A percentile compares a stretch with the other conserved stretches of the same genome.
Conservation (phyloP, 2,329 filamentous ascomycete genomes). For the Aureobasidium sp. region DNA sequence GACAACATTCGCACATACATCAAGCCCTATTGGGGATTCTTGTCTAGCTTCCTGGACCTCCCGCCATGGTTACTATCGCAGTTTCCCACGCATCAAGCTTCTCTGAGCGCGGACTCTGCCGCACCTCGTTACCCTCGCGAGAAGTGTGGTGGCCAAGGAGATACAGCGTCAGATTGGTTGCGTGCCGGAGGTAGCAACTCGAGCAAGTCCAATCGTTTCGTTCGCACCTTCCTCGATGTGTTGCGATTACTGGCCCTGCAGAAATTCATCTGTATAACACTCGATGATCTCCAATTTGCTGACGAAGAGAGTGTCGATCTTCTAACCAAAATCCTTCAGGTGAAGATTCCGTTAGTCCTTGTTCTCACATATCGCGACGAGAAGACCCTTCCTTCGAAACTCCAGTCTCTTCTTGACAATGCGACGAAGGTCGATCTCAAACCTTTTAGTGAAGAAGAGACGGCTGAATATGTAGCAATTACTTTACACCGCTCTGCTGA, state of each 20-base stretch:
- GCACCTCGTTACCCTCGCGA: constrained; percentile 1
- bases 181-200: constrained; percentile 37
- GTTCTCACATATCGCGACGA: constrained; percentile 58
- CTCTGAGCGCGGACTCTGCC: not conserved
- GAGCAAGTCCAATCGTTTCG: constrained; percentile 59
- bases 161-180: constrained; percentile 39
- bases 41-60: constrained; percentile 53
- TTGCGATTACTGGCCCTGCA: constrained; percentile 72
- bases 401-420: constrained; percentile 35
- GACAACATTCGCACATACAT: constrained; percentile 50
- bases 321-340: constrained; percentile 70
- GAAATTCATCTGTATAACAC: constrained; percentile 79
- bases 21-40: constrained; percentile 50
- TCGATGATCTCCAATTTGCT: constrained; percentile 87
- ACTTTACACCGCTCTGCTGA: constrained; percentile 68
- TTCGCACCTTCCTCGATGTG: constrained; percentile 84
- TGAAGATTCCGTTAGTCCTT: constrained; percentile 73
- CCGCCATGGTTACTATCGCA: constrained; percentile 56
- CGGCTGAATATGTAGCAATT: constrained; percentile 71
- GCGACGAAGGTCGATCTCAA: constrained; percentile 62
- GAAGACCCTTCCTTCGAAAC: constrained; percentile 31
- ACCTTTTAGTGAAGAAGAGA: constrained; percentile 71
- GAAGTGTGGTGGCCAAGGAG: constrained; percentile 23
- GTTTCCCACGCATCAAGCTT: constrained; percentile 17
- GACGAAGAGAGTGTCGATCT: constrained; percentile 82